These are phyloP conservation scores for Nicotiana paniculata DNA, from an alignment of 257 asterid genomes.

Conservation along the genomic window DNA sequence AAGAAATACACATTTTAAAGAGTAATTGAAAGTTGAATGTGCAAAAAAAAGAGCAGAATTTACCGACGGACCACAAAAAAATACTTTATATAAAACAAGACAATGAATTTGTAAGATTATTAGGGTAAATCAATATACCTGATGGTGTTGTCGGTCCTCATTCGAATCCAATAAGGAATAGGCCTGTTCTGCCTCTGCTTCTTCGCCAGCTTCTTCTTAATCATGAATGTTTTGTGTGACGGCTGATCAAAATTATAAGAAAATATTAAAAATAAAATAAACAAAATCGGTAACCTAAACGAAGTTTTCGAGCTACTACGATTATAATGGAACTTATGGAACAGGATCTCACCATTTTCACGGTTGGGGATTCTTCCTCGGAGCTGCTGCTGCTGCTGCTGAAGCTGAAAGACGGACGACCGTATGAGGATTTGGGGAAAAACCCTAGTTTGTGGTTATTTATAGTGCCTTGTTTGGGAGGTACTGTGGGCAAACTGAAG, in stretches of 20 bases:
- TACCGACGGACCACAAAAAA: too few species aligned
- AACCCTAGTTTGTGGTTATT: neutral
- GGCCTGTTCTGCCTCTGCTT: conserved; percentile 36
- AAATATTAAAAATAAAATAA: too few species aligned
- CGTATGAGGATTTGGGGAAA: neutral
- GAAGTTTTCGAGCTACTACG: neutral
- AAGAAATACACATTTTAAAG: too few species aligned
- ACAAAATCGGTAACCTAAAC: neutral
- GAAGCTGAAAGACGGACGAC: neutral
- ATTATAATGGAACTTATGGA: neutral
- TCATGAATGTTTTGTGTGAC: conserved; percentile 30
- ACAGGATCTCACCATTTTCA: conserved; percentile 7
- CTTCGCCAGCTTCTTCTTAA: conserved; percentile 36
- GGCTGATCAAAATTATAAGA: conserved; percentile 12
- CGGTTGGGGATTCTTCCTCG: neutral
- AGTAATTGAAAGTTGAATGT: too few species aligned
- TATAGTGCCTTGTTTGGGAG: neutral
- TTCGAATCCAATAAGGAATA: conserved; percentile 29
- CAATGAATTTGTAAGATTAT: neutral
- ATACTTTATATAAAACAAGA: too few species aligned
- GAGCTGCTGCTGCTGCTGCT: neutral
- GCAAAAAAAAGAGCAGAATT: too few species aligned
- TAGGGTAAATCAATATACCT: conserved; percentile 1
- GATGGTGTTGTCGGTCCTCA: conserved; percentile 33
- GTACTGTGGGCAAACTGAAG: neutral